Evolutionary conservation across 306 rosid species (phyloP).

Genomic region (Spatholobus suberectus): DNA sequence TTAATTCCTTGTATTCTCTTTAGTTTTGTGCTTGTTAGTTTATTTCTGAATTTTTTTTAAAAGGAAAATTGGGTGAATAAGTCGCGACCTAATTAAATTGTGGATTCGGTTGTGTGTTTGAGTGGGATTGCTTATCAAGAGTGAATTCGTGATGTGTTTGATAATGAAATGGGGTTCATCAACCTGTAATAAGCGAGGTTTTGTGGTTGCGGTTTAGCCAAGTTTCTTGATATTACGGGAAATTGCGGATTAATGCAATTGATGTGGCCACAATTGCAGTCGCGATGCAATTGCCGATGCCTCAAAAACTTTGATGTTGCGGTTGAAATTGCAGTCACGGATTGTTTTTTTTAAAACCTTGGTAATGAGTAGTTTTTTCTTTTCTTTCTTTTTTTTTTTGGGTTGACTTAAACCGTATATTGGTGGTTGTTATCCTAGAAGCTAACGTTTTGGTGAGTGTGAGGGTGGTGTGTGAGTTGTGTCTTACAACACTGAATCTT

Average conservation of each 20-base stretch:
- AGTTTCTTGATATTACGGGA: neutral
- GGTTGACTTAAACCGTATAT: neutral
- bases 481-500: neutral
- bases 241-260: neutral
- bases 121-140: neutral
- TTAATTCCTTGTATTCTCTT: neutral
- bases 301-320: neutral
- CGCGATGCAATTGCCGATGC: neutral
- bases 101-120: neutral
- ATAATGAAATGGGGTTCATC: slow-evolving; percentile 6
- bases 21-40: neutral
- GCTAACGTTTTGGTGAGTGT: neutral
- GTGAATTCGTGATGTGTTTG: neutral
- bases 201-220: neutral
- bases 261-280: neutral
- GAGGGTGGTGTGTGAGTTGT: neutral
- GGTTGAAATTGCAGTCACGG: neutral
- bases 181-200: neutral
- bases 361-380: neutral
- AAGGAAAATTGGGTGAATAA: neutral
- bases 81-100: neutral
- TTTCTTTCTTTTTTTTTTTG: neutral
- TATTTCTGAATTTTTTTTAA: neutral
- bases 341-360: neutral
- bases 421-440: neutral